phyloP scores from a whole-genome alignment of 2,329 filamentous ascomycete genomes.

The Verticillium klebahnii region DNA sequence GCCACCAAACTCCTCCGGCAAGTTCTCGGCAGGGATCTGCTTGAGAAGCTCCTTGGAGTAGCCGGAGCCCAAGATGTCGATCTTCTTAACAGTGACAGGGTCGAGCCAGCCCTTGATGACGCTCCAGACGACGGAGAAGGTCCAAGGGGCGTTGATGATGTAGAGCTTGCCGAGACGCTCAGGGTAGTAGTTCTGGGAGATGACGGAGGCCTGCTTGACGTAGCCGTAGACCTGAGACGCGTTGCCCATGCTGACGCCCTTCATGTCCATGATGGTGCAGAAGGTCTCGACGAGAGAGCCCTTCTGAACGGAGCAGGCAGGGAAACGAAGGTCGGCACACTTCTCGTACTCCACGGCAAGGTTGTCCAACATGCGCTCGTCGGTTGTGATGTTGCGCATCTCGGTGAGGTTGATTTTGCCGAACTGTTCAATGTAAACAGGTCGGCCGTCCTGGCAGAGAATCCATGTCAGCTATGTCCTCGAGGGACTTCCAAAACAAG shows the following conservation, averaged over 20 bases:
- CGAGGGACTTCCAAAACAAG: background rate
- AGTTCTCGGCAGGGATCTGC: conserved; percentile 85
- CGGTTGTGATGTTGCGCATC: conserved; percentile 90
- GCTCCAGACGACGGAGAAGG: conserved; percentile 80
- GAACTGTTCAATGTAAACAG: conserved; percentile 94
- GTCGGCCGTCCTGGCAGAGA: conserved; percentile 75
- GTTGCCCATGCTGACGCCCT: conserved; percentile 82
- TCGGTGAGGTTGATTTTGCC: conserved; percentile 86
- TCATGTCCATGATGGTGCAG: conserved; percentile 97
- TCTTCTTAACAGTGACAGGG: conserved; percentile 94
- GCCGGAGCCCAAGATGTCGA: conserved; percentile 75
- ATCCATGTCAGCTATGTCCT: background rate
- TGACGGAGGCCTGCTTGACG: conserved; percentile 75
- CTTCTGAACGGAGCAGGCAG: conserved; percentile 89
- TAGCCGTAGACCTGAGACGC: conserved; percentile 83
- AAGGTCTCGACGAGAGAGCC: conserved; percentile 92
- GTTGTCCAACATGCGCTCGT: conserved; percentile 93
- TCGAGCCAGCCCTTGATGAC: conserved; percentile 93
- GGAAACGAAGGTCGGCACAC: conserved; percentile 85
- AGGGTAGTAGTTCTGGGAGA: conserved; percentile 99
- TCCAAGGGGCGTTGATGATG: conserved; percentile 97
- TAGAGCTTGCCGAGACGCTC: conserved; percentile 95
- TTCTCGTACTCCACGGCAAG: conserved; percentile 98
- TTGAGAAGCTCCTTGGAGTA: conserved; percentile 81
- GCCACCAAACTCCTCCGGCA: conserved; percentile 83